Evolutionary conservation across 2,329 filamentous ascomycete genomes (phyloP), one percentile per base, ranked within the genome.

Genomic region (Colletotrichum zoysiae): DNA sequence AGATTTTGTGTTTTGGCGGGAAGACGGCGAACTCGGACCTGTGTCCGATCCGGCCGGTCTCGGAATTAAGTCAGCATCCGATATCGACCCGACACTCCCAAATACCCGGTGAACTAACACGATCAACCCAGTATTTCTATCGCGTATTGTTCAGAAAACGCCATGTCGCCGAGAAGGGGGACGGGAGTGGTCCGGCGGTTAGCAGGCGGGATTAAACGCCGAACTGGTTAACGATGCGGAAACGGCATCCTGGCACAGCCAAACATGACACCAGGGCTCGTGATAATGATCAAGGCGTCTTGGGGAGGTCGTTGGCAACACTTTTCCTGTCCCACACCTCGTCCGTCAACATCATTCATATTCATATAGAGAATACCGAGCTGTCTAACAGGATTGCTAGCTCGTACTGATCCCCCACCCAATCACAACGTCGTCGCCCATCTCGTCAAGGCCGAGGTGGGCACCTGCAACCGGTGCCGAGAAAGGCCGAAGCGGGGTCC

Each of bases 381-480:
- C 9, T 7, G 9, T 14, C 53, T 7, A 5, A 9, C 1, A 38
- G 18, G 2, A 38, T 16, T 8, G 14, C 51, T 1, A 38, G 18
- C 33, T 38, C 38, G 35, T 11, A 26, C 12, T 11, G 26, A 5
- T 18, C 48, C 16, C 16, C 18, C 33, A 51, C 46, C 46, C 18
- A 38, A 30, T 59, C 35, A 20, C 14, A 42, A 51, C 11, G 44
- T 26, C 42, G 42, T 38, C 16, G 35, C 11, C 30, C 20, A 56
- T 1, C 57, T 8, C 55, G 18, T 58, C 8, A 68, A 23, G 65
- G 14, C 68, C 68, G 68, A 62, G 35, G 64, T 56, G 58, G 69
- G 38, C 65, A 50, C 58, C 48, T 50, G 44, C 46, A 40, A 55
- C 62, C 69, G 69, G 65, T 35, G 53, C 65, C 59, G 69, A 64